These are phyloP conservation scores for Lachancea mirantina DNA, from an alignment of 805 yeast species.

Conservation along the genomic window DNA sequence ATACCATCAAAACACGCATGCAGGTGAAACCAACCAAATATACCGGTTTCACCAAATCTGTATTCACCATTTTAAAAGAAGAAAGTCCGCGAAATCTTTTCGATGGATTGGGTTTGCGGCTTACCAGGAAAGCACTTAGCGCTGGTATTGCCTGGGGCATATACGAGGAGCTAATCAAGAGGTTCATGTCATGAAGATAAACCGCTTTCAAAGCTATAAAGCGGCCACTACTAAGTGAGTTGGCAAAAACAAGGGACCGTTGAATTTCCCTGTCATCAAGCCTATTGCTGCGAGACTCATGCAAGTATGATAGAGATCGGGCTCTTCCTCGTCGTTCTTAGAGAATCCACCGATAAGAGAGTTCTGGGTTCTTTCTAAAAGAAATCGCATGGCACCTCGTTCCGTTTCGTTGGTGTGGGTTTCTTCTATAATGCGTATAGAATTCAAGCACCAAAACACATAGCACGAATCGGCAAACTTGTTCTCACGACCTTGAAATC, in stretches of 20 bases:
- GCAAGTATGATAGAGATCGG: slow-evolving; percentile 67
- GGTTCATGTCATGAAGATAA: slow-evolving; percentile 15
- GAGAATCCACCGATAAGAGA: slow-evolving; percentile 67
- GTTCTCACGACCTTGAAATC: slow-evolving; percentile 81
- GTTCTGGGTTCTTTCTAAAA: slow-evolving; percentile 54
- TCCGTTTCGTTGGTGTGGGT: slow-evolving; percentile 10
- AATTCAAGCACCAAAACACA: slow-evolving; percentile 71
- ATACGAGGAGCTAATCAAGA: slow-evolving; percentile 75
- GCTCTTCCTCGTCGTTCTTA: slow-evolving; percentile 54
- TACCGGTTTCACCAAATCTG: slow-evolving; percentile 37
- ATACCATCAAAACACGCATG: slow-evolving; percentile 85
- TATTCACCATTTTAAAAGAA: slow-evolving; percentile 32
- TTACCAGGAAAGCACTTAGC: slow-evolving; percentile 79
- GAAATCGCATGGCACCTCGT: slow-evolving; percentile 28
- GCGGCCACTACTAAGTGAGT: slow-evolving; percentile 1
- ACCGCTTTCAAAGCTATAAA: neutral
- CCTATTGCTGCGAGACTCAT: slow-evolving; percentile 51
- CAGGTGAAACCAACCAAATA: slow-evolving; percentile 57
- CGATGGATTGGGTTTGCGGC: slow-evolving; percentile 75
- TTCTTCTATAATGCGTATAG: slow-evolving; percentile 39
- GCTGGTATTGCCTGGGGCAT: slow-evolving; percentile 97
- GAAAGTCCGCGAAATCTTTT: slow-evolving; percentile 56
- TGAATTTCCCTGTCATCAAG: slow-evolving; percentile 28
- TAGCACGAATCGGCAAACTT: slow-evolving; percentile 84
- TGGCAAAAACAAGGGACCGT: slow-evolving; percentile 29